Conservation (phyloP, 1,284 basidiomycete species). For the Ustilago cynodontis region DNA sequence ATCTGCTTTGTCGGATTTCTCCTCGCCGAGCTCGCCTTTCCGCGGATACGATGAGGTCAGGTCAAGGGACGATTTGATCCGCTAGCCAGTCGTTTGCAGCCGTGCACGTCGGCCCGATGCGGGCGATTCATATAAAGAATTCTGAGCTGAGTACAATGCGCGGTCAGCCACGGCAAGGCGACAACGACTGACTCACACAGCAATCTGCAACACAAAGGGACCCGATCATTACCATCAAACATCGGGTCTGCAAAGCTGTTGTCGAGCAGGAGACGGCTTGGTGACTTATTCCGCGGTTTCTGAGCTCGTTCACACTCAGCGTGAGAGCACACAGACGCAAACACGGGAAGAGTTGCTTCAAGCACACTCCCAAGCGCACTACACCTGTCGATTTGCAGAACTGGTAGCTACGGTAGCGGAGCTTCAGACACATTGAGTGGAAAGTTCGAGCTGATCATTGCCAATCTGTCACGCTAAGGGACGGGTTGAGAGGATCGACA, state of each 20-base stretch:
- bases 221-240: no score
- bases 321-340: neutral
- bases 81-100: neutral
- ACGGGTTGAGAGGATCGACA: slow-evolving; percentile 2
- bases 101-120: slow-evolving; percentile 5
- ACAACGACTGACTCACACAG: neutral
- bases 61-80: neutral
- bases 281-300: neutral
- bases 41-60: no score
- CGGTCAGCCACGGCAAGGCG: neutral
- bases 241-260: neutral
- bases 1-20: no score
- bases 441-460: slow-evolving; percentile 5
- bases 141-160: slow-evolving; percentile 1
- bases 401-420: neutral
- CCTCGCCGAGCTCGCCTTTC: no score
- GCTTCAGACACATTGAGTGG: neutral
- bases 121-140: neutral
- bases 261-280: neutral
- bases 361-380: neutral
- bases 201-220: no score
- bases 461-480: neutral
- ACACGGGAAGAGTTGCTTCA: neutral
- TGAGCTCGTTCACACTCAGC: neutral
- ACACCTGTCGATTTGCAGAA: no score